phyloP scores from a whole-genome alignment of 768 basidiomycete genomes.

The Termitomyces sp. region DNA sequence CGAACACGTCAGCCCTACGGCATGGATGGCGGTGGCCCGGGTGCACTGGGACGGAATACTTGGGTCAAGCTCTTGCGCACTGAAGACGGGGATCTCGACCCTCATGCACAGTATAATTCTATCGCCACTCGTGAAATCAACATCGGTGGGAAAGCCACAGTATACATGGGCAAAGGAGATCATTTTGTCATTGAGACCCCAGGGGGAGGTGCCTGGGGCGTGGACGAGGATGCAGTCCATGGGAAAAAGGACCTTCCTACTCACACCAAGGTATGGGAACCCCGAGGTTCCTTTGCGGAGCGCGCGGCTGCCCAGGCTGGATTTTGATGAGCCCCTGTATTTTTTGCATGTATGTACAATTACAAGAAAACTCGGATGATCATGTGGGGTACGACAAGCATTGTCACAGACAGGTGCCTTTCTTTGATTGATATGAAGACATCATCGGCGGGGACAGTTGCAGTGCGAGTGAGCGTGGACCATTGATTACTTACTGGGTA shows the following conservation, averaged over 20 bases:
- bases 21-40: constrained; percentile 73
- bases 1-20: constrained; percentile 87
- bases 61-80: constrained; percentile 74
- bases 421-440: no score
- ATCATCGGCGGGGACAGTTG: not conserved
- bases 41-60: constrained; percentile 74
- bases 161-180: constrained; percentile 89
- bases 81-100: constrained; percentile 65
- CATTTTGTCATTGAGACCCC: constrained; percentile 81
- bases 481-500: not conserved
- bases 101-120: constrained; percentile 22
- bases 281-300: constrained; percentile 68
- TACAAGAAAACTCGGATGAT: not conserved
- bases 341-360: not conserved
- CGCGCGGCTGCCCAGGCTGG: constrained; percentile 59
- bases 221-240: constrained; percentile 22
- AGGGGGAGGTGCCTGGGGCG: constrained; percentile 88
- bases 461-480: not conserved
- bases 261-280: constrained; percentile 55
- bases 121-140: constrained; percentile 60
- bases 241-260: constrained; percentile 21
- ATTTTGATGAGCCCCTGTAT: constrained; percentile 32
- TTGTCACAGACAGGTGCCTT: not conserved
- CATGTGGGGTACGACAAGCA: not conserved
- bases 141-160: constrained; percentile 85